These are phyloP conservation scores for Agastache rugosa DNA, from an alignment of 257 asterid species.

Conservation along the genomic window DNA sequence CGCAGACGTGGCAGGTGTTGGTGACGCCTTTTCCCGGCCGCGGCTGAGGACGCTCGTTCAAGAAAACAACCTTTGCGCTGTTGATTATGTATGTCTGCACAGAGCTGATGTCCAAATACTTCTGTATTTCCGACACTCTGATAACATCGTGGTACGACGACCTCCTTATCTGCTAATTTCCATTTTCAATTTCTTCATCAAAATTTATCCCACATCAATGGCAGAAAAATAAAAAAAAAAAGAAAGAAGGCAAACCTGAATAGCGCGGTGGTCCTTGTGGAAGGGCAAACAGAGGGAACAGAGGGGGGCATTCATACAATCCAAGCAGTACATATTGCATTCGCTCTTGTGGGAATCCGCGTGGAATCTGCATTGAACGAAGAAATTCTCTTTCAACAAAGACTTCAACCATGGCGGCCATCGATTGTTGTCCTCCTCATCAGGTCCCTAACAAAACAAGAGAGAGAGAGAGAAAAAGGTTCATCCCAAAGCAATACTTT, in stretches of 20 bases:
- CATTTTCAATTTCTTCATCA: neutral
- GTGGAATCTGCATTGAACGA: constrained; percentile 57
- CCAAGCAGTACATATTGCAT: constrained; percentile 73
- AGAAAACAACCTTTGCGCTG: constrained; percentile 87
- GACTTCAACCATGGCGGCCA: constrained; percentile 80
- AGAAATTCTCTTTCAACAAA: constrained; percentile 54
- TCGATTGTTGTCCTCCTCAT: constrained; percentile 67
- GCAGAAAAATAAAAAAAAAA: too few relatives aligned
- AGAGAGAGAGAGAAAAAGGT: neutral
- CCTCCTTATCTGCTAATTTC: constrained; percentile 77
- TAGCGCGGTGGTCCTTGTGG: constrained; percentile 67
- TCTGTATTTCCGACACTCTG: constrained; percentile 84
- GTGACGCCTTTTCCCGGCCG: constrained; percentile 93
- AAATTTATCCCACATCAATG: neutral
- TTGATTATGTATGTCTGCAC: constrained; percentile 88
- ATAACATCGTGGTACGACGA: constrained; percentile 94
- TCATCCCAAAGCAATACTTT: neutral
- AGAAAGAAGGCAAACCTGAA: constrained; percentile 51
- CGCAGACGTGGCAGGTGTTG: constrained; percentile 83
- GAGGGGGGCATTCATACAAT: constrained; percentile 61
- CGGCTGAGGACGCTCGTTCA: constrained; percentile 91
- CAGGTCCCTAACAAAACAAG: constrained; percentile 52
- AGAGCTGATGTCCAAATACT: constrained; percentile 66
- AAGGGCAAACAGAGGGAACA: constrained; percentile 57
- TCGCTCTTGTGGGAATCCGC: constrained; percentile 65